Conservation (phyloP, 2,329 filamentous ascomycete species). For the Fusarium abutilonis region DNA sequence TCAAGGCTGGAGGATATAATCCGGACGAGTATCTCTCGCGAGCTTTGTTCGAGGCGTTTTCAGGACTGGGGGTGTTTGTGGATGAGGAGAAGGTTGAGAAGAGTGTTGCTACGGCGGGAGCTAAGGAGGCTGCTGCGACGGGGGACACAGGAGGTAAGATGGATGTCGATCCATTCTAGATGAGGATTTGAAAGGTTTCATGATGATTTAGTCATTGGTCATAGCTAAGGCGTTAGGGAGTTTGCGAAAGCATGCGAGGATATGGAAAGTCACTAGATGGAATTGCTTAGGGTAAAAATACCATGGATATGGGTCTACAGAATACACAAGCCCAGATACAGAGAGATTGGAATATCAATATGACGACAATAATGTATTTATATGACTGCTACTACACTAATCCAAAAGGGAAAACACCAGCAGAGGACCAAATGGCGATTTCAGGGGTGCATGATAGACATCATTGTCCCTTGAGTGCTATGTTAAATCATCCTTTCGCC, state of each 20-base stretch:
- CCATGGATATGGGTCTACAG: constrained; percentile 11
- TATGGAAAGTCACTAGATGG: constrained; percentile 12
- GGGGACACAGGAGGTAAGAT: constrained; percentile 52
- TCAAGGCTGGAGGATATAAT: constrained; percentile 83
- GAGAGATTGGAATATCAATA: background rate
- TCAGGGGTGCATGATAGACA: background rate
- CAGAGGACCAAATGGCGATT: constrained; percentile 19
- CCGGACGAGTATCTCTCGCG: constrained; percentile 83
- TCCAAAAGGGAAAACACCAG: constrained; percentile 36
- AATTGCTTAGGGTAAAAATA: constrained; percentile 20
- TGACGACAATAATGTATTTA: constrained; percentile 35
- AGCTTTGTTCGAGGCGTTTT: constrained; percentile 87
- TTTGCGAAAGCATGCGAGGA: constrained; percentile 6
- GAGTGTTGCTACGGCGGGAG: constrained; percentile 48
- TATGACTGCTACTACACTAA: constrained; percentile 41
- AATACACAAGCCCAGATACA: background rate
- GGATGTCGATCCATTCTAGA: constrained; percentile 59
- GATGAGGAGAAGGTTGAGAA: constrained; percentile 73
- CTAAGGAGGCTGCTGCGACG: constrained; percentile 51
- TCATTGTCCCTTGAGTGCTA: background rate
- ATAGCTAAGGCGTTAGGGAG: constrained; percentile 44
- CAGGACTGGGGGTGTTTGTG: constrained; percentile 87
- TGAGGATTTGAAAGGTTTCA: background rate
- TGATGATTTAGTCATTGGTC: constrained; percentile 12
- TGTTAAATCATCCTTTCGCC: constrained; percentile 15